Evolutionary conservation across 2,329 filamentous ascomycete genomes (phyloP).

Genomic region (Aspergillus jensenii): DNA sequence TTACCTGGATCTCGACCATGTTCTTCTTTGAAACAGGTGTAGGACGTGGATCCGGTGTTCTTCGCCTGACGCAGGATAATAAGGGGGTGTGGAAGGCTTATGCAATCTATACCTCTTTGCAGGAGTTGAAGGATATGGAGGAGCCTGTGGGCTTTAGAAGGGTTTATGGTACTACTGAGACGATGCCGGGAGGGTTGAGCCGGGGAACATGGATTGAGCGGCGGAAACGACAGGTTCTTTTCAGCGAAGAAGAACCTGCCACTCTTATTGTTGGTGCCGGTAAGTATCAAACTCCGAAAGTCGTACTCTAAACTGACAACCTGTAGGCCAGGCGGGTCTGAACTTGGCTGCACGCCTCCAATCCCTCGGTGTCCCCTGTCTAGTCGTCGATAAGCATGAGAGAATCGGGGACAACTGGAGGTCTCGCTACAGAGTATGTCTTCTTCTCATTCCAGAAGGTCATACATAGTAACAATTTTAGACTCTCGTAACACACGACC

Average conservation of each 20-base stretch:
- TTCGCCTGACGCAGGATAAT: constrained; percentile 34
- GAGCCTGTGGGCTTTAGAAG: constrained; percentile 34
- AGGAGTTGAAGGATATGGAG: constrained; percentile 35
- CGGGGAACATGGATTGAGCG: constrained; percentile 40
- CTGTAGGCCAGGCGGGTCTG: constrained; percentile 43
- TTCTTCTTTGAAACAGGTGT: constrained; percentile 41
- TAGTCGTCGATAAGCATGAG: constrained; percentile 48
- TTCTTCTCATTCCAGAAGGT: not conserved
- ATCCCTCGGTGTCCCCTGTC: constrained; percentile 38
- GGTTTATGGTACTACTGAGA: constrained; percentile 34
- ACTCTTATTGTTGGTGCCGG: constrained; percentile 45
- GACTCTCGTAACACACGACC: constrained; percentile 43
- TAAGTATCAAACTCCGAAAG: constrained; percentile 10
- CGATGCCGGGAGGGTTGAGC: constrained; percentile 32
- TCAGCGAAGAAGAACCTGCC: constrained; percentile 36
- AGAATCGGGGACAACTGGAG: constrained; percentile 53
- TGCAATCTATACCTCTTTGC: constrained; percentile 38
- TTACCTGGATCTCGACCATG: constrained; percentile 40
- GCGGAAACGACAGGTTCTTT: constrained; percentile 31
- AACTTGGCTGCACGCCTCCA: constrained; percentile 44
- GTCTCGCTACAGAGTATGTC: constrained; percentile 45
- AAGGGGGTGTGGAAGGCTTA: constrained; percentile 39
- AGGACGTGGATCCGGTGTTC: constrained; percentile 37
- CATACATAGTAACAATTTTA: constrained; percentile 5
- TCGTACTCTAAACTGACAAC: not conserved